Percentiles rank a stretch among this genome's conserved stretches.
Conservation (phyloP, 2,329 filamentous ascomycete species). For the Apiospora kogelbergensis region DNA sequence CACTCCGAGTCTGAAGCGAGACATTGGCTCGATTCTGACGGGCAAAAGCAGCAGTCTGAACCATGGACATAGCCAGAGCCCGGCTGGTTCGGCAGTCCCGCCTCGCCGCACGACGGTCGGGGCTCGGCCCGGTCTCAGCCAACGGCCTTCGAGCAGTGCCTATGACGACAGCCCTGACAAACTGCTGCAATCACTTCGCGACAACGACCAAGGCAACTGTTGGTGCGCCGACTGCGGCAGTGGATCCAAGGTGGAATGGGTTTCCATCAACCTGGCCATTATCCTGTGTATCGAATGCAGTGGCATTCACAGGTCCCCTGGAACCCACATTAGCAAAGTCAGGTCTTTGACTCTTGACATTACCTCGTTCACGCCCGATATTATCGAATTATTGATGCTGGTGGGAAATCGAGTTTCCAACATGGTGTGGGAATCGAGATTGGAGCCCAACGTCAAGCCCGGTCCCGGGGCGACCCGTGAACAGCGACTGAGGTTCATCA, state of each 20-base stretch:
- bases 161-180: conserved; percentile 84
- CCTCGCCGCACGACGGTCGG: conserved; percentile 88
- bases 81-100: conserved; percentile 55
- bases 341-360: conserved; percentile 94
- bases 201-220: conserved; percentile 88
- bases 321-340: conserved; percentile 97
- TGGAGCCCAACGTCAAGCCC: conserved; percentile 75
- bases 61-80: conserved; percentile 50
- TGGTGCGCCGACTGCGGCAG: conserved; percentile 95
- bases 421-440: conserved; percentile 89
- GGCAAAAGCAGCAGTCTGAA: conserved; percentile 80
- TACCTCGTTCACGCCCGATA: conserved; percentile 93
- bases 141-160: conserved; percentile 64
- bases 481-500: conserved; percentile 92
- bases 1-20: conserved; percentile 65
- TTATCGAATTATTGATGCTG: conserved; percentile 87
- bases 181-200: conserved; percentile 81
- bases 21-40: conserved; percentile 90
- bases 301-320: conserved; percentile 92
- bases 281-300: conserved; percentile 97
- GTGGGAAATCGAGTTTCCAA: conserved; percentile 95
- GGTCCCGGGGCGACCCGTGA: conserved; percentile 78
- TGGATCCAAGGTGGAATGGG: conserved; percentile 93
- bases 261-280: conserved; percentile 96
- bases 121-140: conserved; percentile 70